Evolutionary conservation across 2,329 filamentous ascomycete species (phyloP), one percentile per base, ranked within the genome.

Genomic region (Phialophora expanda): DNA sequence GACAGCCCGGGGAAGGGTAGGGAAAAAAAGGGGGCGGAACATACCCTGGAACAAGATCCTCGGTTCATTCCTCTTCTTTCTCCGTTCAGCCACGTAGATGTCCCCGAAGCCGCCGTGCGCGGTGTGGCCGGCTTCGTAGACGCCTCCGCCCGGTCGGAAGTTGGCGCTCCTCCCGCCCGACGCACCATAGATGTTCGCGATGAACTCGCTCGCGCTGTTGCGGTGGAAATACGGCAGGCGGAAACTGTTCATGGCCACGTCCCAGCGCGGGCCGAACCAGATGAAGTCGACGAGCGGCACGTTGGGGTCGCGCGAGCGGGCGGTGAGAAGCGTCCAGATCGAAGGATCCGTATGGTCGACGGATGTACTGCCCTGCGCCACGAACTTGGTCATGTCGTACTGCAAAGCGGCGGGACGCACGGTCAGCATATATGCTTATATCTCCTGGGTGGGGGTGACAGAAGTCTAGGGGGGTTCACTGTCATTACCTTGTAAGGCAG

Each of bases 161-260:
- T 56, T 57, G 12, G 61, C 57, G n/a, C 48, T 54, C 26, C 57
- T 24, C 24, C 63, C 63, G 9, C 59, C 59, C 28, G 34, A 62
- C 3, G 32, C 34, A 14, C 57, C 59, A 12, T 62, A 66, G 34
- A 66, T 61, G n/a, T 77, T 70, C 34, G 76, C 77, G 75, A 78
- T 78, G 20, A 79, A 68, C 65, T 78, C 78, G 8, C 76, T 76
- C n/a, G 76, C 75, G n/a, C 71, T 74, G 56, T 79, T 79, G 50
- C 78, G 77, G 66, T 79, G 78, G 68, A 78, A 79, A 69, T 78
- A 79, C 5, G 78, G 78, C 4, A 77, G 78, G 1, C 78, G 75
- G 65, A 78, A 78, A 17, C 78, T 78, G 66, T 79, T 74, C 73
- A 20, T n/a, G 22, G 76, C 74, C 56, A 77, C 76, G 56, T 77